Evolutionary conservation across 2,329 filamentous ascomycete genomes (phyloP).

Genomic region (Paramyrothecium sp.): DNA sequence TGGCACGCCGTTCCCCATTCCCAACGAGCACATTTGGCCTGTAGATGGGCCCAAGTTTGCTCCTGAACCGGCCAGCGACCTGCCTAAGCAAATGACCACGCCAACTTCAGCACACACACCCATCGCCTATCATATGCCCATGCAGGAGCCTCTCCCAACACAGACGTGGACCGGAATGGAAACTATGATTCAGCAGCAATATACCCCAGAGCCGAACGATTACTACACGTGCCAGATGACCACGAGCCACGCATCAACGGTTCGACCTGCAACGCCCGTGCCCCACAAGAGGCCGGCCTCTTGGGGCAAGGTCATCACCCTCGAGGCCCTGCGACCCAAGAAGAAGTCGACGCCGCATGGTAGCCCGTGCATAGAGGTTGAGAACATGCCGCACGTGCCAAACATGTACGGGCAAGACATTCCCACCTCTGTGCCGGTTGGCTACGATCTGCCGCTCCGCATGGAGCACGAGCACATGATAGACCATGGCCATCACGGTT

Average conservation of each 20-base stretch:
- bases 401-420: slow-evolving; percentile 26
- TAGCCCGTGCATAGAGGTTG: slow-evolving; percentile 22
- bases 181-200: neutral
- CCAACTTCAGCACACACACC: slow-evolving; percentile 26
- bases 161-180: neutral
- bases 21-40: slow-evolving; percentile 34
- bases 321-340: slow-evolving; percentile 34
- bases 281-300: slow-evolving; percentile 37
- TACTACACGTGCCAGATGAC: slow-evolving; percentile 20
- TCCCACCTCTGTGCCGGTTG: slow-evolving; percentile 21
- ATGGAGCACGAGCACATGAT: slow-evolving; percentile 17
- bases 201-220: neutral
- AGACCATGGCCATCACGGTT: slow-evolving; percentile 6
- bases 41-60: slow-evolving; percentile 38
- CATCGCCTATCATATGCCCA: slow-evolving; percentile 27
- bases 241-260: slow-evolving; percentile 18
- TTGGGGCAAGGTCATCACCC: slow-evolving; percentile 34
- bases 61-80: slow-evolving; percentile 23
- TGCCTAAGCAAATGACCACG: slow-evolving; percentile 30
- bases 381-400: slow-evolving; percentile 23
- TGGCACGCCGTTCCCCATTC: slow-evolving; percentile 38
- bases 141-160: slow-evolving; percentile 23
- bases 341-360: slow-evolving; percentile 32
- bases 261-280: slow-evolving; percentile 35
- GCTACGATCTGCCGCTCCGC: slow-evolving; percentile 25